These are phyloP conservation scores for Triadica sebifera DNA, from an alignment of 345 rosid species.

Conservation along the genomic window DNA sequence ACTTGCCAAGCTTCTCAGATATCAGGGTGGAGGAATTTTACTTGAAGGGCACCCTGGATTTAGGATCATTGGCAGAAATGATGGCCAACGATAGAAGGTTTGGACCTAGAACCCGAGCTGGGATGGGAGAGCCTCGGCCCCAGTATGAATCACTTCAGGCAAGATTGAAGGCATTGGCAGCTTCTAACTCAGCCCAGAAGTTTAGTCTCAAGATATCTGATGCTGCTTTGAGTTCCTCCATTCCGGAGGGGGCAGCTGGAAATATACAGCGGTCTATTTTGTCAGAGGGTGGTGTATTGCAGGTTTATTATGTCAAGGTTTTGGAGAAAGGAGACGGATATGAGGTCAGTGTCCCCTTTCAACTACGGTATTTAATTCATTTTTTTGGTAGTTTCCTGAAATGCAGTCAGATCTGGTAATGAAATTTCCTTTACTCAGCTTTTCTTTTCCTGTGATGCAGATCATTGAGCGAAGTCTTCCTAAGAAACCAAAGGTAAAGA, in stretches of 20 bases:
- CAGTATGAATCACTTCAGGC: conserved; percentile 91
- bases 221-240: conserved; percentile 58
- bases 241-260: conserved; percentile 99
- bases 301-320: conserved; percentile 95
- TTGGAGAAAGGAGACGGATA: conserved; percentile 98
- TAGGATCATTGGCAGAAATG: conserved; percentile 82
- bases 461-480: conserved; percentile 91
- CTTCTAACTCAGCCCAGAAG: conserved; percentile 59
- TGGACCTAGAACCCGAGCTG: conserved; percentile 57
- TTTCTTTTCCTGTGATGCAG: conserved; percentile 41
- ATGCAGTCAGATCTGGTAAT: conserved; percentile 14
- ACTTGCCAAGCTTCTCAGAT: conserved; percentile 85
- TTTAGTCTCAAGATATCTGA: conserved; percentile 89
- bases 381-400: neutral
- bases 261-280: conserved; percentile 78
- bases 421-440: neutral
- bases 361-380: neutral
- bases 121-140: conserved; percentile 83
- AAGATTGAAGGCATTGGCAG: conserved; percentile 65
- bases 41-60: conserved; percentile 87
- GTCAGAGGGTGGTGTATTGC: conserved; percentile 91
- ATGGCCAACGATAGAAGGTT: conserved; percentile 68
- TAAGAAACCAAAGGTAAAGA: conserved; percentile 64
- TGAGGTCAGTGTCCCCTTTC: conserved; percentile 58
- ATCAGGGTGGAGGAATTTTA: conserved; percentile 77